phyloP scores from a whole-genome alignment of 352 stramenopile species.

The Albugo candida region DNA sequence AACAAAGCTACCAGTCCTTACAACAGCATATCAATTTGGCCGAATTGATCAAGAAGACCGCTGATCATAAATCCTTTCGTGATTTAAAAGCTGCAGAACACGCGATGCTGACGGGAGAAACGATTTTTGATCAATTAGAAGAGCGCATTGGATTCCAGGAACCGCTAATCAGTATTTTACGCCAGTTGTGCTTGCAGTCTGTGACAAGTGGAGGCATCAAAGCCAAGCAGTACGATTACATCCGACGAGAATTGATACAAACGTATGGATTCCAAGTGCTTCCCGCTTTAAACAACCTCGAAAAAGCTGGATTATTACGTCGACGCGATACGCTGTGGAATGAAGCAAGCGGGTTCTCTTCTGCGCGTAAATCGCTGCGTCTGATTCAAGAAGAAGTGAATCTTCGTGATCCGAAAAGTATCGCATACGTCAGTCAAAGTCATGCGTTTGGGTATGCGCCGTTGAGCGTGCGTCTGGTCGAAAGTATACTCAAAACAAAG shows the following conservation, averaged over 20 bases:
- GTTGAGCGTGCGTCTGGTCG: constrained; percentile 83
- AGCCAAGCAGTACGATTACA: constrained; percentile 85
- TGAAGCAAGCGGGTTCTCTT: constrained; percentile 62
- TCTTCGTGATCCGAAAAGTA: constrained; percentile 84
- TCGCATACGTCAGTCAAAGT: constrained; percentile 78
- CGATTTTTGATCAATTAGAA: constrained; percentile 88
- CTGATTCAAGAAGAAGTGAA: constrained; percentile 93
- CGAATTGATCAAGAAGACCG: constrained; percentile 89
- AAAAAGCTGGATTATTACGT: constrained; percentile 82
- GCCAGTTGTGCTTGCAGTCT: constrained; percentile 88
- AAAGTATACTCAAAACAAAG: constrained; percentile 62
- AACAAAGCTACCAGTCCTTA: constrained; percentile 87
- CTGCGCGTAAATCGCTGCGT: constrained; percentile 78
- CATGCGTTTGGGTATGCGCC: constrained; percentile 85
- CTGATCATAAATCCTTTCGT: constrained; percentile 84
- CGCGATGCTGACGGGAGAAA: constrained; percentile 90
- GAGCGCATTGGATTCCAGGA: constrained; percentile 89
- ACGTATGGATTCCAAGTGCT: constrained; percentile 95
- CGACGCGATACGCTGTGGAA: constrained; percentile 77
- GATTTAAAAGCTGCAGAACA: constrained; percentile 91
- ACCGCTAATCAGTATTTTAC: constrained; percentile 77
- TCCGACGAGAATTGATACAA: constrained; percentile 89
- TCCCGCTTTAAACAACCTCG: constrained; percentile 84
- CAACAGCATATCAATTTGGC: constrained; percentile 96
- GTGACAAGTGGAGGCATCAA: constrained; percentile 86